Evolutionary conservation across 2,329 filamentous ascomycete genomes (phyloP).

Genomic region (Parastagonospora avenae): DNA sequence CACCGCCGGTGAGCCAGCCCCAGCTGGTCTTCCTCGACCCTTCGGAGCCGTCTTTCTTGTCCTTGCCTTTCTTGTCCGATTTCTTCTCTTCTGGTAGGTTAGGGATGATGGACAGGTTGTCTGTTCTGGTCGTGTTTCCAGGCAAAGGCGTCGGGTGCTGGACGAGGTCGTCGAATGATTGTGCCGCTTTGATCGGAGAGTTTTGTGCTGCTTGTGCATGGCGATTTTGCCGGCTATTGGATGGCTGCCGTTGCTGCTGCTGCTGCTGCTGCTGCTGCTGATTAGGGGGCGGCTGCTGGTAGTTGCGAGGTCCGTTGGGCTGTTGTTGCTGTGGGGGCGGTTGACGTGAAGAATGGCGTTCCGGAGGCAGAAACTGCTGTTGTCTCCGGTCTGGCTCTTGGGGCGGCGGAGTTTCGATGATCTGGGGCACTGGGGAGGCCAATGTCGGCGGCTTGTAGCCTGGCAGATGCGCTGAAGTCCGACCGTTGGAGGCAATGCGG

Average conservation of each 20-base stretch:
- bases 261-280: constrained; percentile 13
- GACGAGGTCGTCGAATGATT: constrained; percentile 68
- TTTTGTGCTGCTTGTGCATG: constrained; percentile 38
- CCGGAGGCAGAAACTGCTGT: constrained; percentile 50
- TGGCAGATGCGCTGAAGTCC: constrained; percentile 59
- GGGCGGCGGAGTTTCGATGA: constrained; percentile 66
- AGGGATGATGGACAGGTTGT: constrained; percentile 79
- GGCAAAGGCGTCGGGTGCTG: constrained; percentile 71
- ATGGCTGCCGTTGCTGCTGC: constrained; percentile 30
- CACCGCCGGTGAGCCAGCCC: constrained; percentile 74
- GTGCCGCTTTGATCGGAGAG: constrained; percentile 48
- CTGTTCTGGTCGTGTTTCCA: constrained; percentile 71
- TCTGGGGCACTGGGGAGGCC: constrained; percentile 56
- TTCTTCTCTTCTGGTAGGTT: constrained; percentile 74
- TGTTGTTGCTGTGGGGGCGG: constrained; percentile 33
- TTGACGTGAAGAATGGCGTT: constrained; percentile 57
- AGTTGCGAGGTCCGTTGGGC: constrained; percentile 21
- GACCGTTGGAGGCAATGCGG: constrained; percentile 60
- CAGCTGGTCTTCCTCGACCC: constrained; percentile 76
- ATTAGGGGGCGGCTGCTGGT: constrained; percentile 10
- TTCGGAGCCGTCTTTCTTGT: constrained; percentile 73
- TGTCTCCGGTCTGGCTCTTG: constrained; percentile 41
- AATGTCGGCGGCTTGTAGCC: constrained; percentile 46
- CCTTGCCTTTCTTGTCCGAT: constrained; percentile 70
- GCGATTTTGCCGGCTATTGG: constrained; percentile 29